Evolutionary conservation across 2,329 filamentous ascomycete genomes (phyloP).

Genomic region (Bipolaris gigantea): DNA sequence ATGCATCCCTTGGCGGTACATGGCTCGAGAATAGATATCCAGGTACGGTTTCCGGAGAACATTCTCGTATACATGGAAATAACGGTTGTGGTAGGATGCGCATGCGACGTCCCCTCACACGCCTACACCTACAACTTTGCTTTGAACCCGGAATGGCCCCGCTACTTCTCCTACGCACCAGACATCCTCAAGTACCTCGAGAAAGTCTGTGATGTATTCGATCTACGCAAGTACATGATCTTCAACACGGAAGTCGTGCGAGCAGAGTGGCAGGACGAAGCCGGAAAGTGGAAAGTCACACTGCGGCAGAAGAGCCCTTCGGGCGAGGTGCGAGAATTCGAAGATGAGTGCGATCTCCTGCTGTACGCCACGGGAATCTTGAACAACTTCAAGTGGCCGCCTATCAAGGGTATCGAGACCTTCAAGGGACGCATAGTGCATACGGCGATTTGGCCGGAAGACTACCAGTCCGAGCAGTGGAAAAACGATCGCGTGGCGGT

Average conservation of each 20-base stretch:
- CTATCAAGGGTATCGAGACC: constrained; percentile 48
- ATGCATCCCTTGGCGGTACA: constrained; percentile 49
- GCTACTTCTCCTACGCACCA: constrained; percentile 51
- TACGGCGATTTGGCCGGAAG: constrained; percentile 52
- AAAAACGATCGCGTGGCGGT: constrained; percentile 48
- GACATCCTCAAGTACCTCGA: constrained; percentile 55
- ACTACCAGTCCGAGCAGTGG: constrained; percentile 50
- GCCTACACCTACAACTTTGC: constrained; percentile 52
- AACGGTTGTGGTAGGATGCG: constrained; percentile 31
- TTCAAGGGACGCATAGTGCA: constrained; percentile 51
- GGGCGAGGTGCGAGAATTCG: constrained; percentile 43
- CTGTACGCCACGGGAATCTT: constrained; percentile 51
- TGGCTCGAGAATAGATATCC: constrained; percentile 52
- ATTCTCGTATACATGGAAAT: background rate
- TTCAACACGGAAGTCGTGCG: constrained; percentile 54
- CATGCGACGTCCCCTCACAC: constrained; percentile 52
- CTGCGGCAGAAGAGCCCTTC: constrained; percentile 46
- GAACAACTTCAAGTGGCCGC: constrained; percentile 45
- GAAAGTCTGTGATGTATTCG: constrained; percentile 54
- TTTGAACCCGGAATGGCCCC: constrained; percentile 52
- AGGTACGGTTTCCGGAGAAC: constrained; percentile 9
- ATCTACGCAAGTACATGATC: constrained; percentile 56
- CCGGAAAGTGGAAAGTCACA: constrained; percentile 55
- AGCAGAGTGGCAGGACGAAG: constrained; percentile 54
- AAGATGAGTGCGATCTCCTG: constrained; percentile 50